phyloP scores from a whole-genome alignment of 2,329 filamentous ascomycete species.

The Colletotrichum gigasporum region DNA sequence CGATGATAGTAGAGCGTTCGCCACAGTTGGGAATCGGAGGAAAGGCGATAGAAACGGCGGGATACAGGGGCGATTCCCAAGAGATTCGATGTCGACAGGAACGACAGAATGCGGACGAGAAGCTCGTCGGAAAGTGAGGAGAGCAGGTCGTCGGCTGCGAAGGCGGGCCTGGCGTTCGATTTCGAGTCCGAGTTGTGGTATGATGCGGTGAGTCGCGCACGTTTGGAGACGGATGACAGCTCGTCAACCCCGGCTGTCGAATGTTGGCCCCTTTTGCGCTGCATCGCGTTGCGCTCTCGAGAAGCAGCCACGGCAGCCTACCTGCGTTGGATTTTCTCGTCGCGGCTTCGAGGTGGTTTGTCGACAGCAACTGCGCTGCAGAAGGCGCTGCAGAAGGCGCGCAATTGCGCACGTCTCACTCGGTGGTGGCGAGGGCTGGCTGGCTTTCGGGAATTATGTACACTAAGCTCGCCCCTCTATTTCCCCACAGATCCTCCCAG shows the following conservation, averaged over 20 bases:
- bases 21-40: slow-evolving; percentile 89
- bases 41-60: slow-evolving; percentile 75
- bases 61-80: slow-evolving; percentile 74
- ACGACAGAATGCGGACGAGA: slow-evolving; percentile 83
- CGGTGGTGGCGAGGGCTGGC: not conserved
- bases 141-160: slow-evolving; percentile 62
- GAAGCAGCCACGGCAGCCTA: too few species aligned
- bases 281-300: too few species aligned
- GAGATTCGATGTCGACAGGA: slow-evolving; percentile 75
- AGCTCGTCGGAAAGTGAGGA: slow-evolving; percentile 87
- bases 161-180: not conserved
- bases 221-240: not conserved
- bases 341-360: too few species aligned
- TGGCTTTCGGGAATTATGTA: too few species aligned
- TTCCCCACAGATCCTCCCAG: too few species aligned
- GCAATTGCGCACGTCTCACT: not conserved
- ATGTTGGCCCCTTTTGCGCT: not conserved
- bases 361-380: not conserved
- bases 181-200: not conserved
- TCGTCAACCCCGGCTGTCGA: not conserved
- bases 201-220: not conserved
- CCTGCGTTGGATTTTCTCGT: too few species aligned
- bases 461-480: too few species aligned
- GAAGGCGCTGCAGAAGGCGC: too few species aligned
- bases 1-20: slow-evolving; percentile 86